phyloP scores from a whole-genome alignment of 148 eudicot species.

The Persicaria tinctoria region DNA sequence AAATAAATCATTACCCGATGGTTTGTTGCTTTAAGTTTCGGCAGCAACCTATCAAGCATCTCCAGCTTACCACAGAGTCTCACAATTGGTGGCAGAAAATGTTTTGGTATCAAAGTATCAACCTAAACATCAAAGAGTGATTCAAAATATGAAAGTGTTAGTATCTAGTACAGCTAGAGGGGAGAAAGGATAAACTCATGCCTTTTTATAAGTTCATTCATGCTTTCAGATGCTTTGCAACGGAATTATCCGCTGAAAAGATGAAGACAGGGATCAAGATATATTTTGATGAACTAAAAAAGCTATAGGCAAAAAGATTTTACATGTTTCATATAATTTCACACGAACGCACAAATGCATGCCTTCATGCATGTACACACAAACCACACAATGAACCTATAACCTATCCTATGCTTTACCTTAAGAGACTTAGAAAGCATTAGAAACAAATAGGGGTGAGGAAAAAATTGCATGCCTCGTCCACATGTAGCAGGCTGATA shows the following conservation, averaged over 20 bases:
- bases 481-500: conserved; percentile 87
- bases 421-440: neutral
- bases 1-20: conserved; percentile 66
- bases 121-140: conserved; percentile 40
- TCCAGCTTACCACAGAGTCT: conserved; percentile 98
- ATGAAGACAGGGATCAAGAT: neutral
- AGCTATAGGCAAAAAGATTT: neutral
- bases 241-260: neutral
- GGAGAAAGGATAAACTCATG: neutral
- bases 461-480: conserved; percentile 25
- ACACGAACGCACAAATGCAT: neutral
- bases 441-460: neutral
- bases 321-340: neutral
- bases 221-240: neutral
- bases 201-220: neutral
- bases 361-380: neutral
- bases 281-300: neutral
- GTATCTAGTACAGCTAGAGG: neutral
- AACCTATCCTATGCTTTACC: neutral
- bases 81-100: conserved; percentile 78
- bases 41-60: conserved; percentile 92
- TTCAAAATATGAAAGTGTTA: conserved; percentile 13
- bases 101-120: conserved; percentile 67
- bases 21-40: conserved; percentile 92
- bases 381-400: neutral